Conservation (phyloP, 2,329 filamentous ascomycete genomes). For the Trichoderma brevicompactum region DNA sequence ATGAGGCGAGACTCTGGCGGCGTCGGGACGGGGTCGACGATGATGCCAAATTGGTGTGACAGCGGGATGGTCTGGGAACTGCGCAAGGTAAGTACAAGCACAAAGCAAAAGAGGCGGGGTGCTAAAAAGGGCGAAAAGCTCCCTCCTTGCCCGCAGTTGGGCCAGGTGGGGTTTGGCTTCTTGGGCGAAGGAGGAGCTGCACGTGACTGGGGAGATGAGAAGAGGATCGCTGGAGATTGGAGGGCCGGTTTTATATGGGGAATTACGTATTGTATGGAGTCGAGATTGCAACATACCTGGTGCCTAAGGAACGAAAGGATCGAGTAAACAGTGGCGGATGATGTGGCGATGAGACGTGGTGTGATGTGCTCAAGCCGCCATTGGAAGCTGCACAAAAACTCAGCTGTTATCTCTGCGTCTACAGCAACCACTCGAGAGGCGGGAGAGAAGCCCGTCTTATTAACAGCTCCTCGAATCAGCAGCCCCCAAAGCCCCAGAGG, state of each 20-base stretch:
- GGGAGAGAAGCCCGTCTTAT: no score
- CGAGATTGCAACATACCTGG: constrained; percentile 9
- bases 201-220: constrained; percentile 19
- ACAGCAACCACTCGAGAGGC: no score
- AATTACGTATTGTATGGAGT: constrained; percentile 26
- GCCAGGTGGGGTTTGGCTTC: constrained; percentile 10
- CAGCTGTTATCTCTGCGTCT: not conserved
- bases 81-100: constrained; percentile 11
- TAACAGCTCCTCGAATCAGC: no score
- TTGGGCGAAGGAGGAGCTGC: not conserved
- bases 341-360: not conserved
- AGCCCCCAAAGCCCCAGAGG: no score
- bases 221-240: not conserved
- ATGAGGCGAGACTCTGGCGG: not conserved
- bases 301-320: not conserved
- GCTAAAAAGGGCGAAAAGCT: constrained; percentile 28
- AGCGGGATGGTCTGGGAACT: constrained; percentile 25
- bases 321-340: no score
- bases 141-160: constrained; percentile 7
- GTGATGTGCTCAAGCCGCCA: not conserved
- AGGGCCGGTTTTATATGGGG: constrained; percentile 13
- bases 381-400: not conserved
- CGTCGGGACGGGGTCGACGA: constrained; percentile 6
- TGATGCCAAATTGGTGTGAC: constrained; percentile 26
- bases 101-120: constrained; percentile 16